Conservation (phyloP, 139 green algal genomes). For the Chlorella sp. region DNA sequence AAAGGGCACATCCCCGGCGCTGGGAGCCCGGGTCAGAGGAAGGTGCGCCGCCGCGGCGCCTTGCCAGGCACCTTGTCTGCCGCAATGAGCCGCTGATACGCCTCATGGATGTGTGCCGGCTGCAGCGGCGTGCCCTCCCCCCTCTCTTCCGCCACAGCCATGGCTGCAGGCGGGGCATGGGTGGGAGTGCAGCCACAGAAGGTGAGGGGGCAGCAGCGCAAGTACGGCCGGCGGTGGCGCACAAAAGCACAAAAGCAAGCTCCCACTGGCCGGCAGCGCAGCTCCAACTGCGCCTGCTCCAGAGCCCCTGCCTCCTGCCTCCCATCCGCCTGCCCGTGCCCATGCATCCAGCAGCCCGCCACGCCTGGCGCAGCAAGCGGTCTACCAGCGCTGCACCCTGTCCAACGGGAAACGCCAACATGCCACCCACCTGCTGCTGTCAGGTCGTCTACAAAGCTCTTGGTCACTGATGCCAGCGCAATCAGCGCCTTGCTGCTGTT, state of each 20-base stretch:
- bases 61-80: slow-evolving; percentile 48
- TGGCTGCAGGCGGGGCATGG: slow-evolving; percentile 50
- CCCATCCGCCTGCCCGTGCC: no score
- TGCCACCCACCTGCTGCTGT: slow-evolving; percentile 74
- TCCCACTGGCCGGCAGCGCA: background rate
- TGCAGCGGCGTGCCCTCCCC: slow-evolving; percentile 69
- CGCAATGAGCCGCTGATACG: slow-evolving; percentile 66
- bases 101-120: slow-evolving; percentile 66
- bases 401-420: no score
- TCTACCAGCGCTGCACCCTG: background rate
- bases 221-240: no score
- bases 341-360: background rate
- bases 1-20: no score
- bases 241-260: no score
- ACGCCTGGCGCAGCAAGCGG: background rate
- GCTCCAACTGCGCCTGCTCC: background rate
- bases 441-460: slow-evolving; percentile 85
- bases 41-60: background rate
- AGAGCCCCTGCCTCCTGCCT: background rate
- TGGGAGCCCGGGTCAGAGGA: background rate
- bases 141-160: slow-evolving; percentile 57
- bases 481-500: slow-evolving; percentile 61
- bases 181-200: background rate
- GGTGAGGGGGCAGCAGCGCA: background rate
- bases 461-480: slow-evolving; percentile 74